A percentile compares a stretch with the other conserved stretches of the same genome.
These are phyloP conservation scores for Acer campestre DNA, from an alignment of 345 rosid species.

Conservation along the genomic window DNA sequence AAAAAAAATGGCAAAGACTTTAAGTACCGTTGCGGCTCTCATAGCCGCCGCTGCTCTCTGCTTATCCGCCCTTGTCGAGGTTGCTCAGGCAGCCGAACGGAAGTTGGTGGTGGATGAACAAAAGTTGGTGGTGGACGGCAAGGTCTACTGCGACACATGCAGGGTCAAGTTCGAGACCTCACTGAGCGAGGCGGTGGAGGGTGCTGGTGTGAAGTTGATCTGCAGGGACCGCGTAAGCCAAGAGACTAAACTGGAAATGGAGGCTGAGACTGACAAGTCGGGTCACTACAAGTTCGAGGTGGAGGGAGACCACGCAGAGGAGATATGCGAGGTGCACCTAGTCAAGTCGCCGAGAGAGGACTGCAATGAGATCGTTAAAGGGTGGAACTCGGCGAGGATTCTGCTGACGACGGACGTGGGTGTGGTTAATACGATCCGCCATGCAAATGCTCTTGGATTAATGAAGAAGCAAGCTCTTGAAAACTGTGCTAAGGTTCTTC, in stretches of 20 bases:
- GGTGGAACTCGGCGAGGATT: conserved; percentile 19
- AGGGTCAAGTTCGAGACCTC: conserved; percentile 25
- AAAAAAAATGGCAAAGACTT: conserved; percentile 30
- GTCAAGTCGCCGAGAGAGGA: conserved; percentile 22
- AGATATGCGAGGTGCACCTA: conserved; percentile 32
- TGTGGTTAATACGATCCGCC: neutral
- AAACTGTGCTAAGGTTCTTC: conserved; percentile 24
- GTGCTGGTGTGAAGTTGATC: conserved; percentile 31
- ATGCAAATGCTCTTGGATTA: conserved; percentile 38
- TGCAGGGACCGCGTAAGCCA: conserved; percentile 28
- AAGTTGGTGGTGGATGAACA: conserved; percentile 17
- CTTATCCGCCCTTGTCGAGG: conserved; percentile 23
- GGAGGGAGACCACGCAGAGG: conserved; percentile 38
- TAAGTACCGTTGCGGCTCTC: neutral
- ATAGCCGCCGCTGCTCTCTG: conserved; percentile 17
- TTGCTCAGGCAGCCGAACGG: neutral
- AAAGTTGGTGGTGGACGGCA: conserved; percentile 26
- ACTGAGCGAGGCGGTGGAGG: neutral
- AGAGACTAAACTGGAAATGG: neutral
- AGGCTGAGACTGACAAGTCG: conserved; percentile 16
- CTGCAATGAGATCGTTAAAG: conserved; percentile 22
- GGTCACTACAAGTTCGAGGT: conserved; percentile 31
- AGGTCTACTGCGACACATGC: conserved; percentile 28
- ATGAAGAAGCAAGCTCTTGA: conserved; percentile 22
- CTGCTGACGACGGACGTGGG: conserved; percentile 28